phyloP scores from a whole-genome alignment of 345 rosid species.

The Schrenkiella parvula region DNA sequence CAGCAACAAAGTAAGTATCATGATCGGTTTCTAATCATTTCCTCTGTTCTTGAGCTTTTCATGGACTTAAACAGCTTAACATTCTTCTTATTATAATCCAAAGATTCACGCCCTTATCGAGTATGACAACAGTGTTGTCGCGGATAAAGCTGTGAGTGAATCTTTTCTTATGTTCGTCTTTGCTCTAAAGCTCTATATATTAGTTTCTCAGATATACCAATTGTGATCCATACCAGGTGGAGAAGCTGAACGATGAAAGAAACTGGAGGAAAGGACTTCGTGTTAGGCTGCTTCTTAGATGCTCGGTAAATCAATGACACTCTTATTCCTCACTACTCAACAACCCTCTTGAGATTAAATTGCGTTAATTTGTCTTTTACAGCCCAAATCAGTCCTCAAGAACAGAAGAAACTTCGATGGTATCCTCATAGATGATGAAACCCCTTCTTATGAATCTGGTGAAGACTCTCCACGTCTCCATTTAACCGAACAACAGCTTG shows the following conservation, averaged over 20 bases:
- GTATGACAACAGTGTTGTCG: conserved; percentile 57
- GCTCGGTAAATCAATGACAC: conserved; percentile 49
- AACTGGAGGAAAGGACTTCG: conserved; percentile 98
- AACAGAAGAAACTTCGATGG: conserved; percentile 66
- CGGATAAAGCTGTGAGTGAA: conserved; percentile 78
- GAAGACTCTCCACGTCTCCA: conserved; percentile 47
- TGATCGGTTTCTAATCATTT: background rate
- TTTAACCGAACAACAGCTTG: conserved; percentile 41
- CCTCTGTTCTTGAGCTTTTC: background rate
- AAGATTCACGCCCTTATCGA: conserved; percentile 95
- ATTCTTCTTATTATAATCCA: conserved; percentile 10
- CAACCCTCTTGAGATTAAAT: background rate
- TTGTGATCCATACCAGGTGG: conserved; percentile 37
- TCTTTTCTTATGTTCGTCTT: background rate
- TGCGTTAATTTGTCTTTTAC: conserved; percentile 11
- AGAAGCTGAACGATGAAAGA: conserved; percentile 79
- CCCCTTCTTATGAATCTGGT: conserved; percentile 32
- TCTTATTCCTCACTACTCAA: background rate
- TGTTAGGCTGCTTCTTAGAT: conserved; percentile 78
- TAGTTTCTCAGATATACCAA: background rate
- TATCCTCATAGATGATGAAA: conserved; percentile 54
- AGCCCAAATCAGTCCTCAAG: conserved; percentile 94
- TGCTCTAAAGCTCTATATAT: background rate
- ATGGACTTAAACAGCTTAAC: background rate
- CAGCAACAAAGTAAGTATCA: conserved; percentile 64